phyloP scores from a whole-genome alignment of 2,329 filamentous ascomycete species.

The Xylariaceae sp. region DNA sequence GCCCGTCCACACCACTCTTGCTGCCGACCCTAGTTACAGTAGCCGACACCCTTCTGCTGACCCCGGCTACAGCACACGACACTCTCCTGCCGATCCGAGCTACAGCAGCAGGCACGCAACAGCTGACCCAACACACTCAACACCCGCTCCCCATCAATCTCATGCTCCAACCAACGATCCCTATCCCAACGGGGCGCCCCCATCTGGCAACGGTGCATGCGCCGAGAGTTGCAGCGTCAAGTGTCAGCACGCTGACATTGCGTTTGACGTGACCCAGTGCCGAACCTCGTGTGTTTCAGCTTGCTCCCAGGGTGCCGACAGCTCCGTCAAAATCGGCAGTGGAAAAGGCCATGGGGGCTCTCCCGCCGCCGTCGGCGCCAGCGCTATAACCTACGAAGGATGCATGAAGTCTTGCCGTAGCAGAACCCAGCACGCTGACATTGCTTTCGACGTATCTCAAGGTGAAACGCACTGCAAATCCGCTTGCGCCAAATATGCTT shows the following conservation, averaged over 20 bases:
- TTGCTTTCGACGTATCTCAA: not conserved
- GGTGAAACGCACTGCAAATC: not conserved
- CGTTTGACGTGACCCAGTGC: conserved; percentile 9
- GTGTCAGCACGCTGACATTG: conserved; percentile 15
- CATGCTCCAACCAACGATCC: not conserved
- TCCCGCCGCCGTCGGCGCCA: not conserved
- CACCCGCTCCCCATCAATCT: not conserved
- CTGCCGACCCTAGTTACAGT: not conserved
- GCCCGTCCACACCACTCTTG: no score
- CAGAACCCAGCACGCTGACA: conserved; percentile 1
- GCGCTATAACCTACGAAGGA: conserved; percentile 2
- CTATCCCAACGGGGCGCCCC: not conserved
- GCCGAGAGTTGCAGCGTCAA: conserved; percentile 1
- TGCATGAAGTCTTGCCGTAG: conserved; percentile 8
- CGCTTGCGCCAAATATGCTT: not conserved
- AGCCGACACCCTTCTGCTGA: no score
- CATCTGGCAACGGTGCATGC: not conserved
- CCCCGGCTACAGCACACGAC: no score
- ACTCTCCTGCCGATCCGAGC: no score
- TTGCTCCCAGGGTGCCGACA: not conserved
- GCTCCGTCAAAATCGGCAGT: not conserved
- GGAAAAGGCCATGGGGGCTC: not conserved
- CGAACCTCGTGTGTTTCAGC: not conserved
- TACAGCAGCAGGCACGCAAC: not conserved
- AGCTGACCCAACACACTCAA: not conserved